A percentile compares a stretch with the other conserved stretches of the same genome.
Conservation (phyloP, 2,329 filamentous ascomycete genomes). For the Blumeria graminis region DNA sequence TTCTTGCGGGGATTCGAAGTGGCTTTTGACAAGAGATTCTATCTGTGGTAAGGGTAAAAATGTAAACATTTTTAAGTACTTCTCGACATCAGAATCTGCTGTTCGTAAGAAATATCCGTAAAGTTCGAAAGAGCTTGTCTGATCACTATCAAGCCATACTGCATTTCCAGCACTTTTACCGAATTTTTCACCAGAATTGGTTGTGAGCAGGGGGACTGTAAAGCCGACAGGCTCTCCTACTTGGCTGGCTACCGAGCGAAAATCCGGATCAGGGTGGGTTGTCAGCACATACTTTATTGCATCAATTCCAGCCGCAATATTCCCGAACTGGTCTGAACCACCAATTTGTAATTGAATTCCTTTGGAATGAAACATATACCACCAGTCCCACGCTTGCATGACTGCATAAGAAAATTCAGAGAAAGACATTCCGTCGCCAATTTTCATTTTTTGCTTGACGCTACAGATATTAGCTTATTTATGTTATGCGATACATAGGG, state of each 20-base stretch:
- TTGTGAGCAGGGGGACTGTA: slow-evolving; percentile 74
- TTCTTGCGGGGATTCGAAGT: slow-evolving; percentile 41
- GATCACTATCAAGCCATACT: slow-evolving; percentile 65
- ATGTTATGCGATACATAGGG: background rate
- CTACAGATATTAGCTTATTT: slow-evolving; percentile 7
- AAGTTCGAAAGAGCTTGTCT: slow-evolving; percentile 64
- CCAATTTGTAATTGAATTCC: slow-evolving; percentile 71
- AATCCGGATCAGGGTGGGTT: slow-evolving; percentile 23
- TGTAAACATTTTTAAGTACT: slow-evolving; percentile 70
- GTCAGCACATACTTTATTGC: slow-evolving; percentile 52
- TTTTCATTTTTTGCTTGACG: slow-evolving; percentile 62
- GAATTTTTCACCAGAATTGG: slow-evolving; percentile 67
- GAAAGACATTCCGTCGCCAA: slow-evolving; percentile 79
- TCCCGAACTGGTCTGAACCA: slow-evolving; percentile 87
- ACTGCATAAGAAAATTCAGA: slow-evolving; percentile 85
- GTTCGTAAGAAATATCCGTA: slow-evolving; percentile 78
- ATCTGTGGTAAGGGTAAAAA: slow-evolving; percentile 59
- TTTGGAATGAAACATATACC: slow-evolving; percentile 49
- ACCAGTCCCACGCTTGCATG: slow-evolving; percentile 93
- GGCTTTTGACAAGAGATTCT: slow-evolving; percentile 37
- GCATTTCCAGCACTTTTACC: slow-evolving; percentile 90
- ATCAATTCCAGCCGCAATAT: slow-evolving; percentile 78
- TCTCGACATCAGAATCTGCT: slow-evolving; percentile 58
- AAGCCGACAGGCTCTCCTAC: slow-evolving; percentile 44
- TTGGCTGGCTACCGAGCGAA: slow-evolving; percentile 21